A percentile compares a stretch with the other conserved stretches of the same genome.
phyloP scores from a whole-genome alignment of 495 filamentous ascomycete genomes.

The Penicillium cosmopolitanum region DNA sequence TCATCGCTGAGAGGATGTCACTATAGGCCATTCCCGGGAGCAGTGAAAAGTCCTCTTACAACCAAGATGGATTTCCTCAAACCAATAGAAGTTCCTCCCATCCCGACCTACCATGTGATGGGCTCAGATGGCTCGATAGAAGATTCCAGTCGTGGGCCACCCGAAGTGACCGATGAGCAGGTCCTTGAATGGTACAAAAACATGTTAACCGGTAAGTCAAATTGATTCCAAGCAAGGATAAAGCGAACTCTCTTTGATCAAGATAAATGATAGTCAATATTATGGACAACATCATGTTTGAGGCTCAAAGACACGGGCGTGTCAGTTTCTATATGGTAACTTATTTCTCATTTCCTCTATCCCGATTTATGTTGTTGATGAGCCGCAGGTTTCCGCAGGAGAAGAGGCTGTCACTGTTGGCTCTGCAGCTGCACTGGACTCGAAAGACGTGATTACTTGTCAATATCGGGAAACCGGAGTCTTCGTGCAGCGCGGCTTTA shows the following conservation, averaged over 20 bases:
- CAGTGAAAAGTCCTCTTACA: conserved; percentile 85
- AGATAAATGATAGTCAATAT: conserved; percentile 59
- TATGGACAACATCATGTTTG: conserved; percentile 90
- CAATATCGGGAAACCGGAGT: conserved; percentile 92
- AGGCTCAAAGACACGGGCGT: conserved; percentile 74
- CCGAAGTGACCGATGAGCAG: conserved; percentile 40
- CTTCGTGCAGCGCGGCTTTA: conserved; percentile 83
- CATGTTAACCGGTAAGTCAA: conserved; percentile 58
- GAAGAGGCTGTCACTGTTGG: conserved; percentile 91
- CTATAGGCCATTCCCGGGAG: conserved; percentile 69
- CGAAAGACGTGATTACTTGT: conserved; percentile 83
- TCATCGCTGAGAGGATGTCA: neutral
- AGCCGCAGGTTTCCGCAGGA: conserved; percentile 71
- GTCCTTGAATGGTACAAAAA: conserved; percentile 63
- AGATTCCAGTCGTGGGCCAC: conserved; percentile 45
- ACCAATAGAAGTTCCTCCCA: conserved; percentile 61
- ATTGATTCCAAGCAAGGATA: too few relatives aligned
- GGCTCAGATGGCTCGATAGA: conserved; percentile 76
- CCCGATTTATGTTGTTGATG: neutral
- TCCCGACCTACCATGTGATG: conserved; percentile 81
- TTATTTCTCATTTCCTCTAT: neutral
- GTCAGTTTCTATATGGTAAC: conserved; percentile 89
- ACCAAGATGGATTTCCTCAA: conserved; percentile 69
- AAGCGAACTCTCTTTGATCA: neutral
- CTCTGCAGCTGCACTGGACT: conserved; percentile 74